Evolutionary conservation across 805 yeast species (phyloP), one percentile per base, ranked within the genome.

Genomic region (Lipomyces spencermartinsiae): DNA sequence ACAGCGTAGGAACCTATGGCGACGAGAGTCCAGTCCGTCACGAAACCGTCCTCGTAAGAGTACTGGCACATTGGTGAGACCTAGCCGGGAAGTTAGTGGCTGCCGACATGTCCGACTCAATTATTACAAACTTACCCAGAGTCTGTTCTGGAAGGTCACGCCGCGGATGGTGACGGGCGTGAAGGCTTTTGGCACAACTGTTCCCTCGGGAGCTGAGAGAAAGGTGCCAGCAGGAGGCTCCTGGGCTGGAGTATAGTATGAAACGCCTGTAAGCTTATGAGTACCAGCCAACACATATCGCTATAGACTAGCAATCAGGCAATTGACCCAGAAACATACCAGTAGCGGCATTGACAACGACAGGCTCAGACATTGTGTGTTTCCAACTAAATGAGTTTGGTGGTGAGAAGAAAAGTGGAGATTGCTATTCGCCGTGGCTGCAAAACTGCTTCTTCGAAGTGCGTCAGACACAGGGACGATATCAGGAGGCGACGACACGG

Each of bases 1-100:
- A 78, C 62, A 0, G 86, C 82, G 62, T 82, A 77, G 0, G 81
- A 74, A 3, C 86, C 86, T 70, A 86, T 84, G 71, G 86, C 87
- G 7, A 80, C 79, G 22, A 80, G 68, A 70, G 86, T 88, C 77
- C 80, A 86, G 19, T 79, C 82, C 0, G 84, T 85, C 0, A 82
- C 79, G 16, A 76, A 74, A 1, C 83, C 82, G 59, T 84, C 76
- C 2, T 74, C 71, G 2, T 84, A 81, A 5, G 87, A 81, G 74
- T 85, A 85, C 60, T 79, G 83, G 73, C 87, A 83, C 74, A 75
- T 71, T 6, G 77, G 77, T 31, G 74, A 64, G 12, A 67, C 70
- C 49, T 43, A 37, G 49, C n/a, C 5, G 49, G 6, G 22, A 3
- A 43, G n/a, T 43, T 43, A 43, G 49, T 43, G 49, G 49, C 49